phyloP scores from a whole-genome alignment of 331 rosid species.

The Stylosanthes scabra region DNA sequence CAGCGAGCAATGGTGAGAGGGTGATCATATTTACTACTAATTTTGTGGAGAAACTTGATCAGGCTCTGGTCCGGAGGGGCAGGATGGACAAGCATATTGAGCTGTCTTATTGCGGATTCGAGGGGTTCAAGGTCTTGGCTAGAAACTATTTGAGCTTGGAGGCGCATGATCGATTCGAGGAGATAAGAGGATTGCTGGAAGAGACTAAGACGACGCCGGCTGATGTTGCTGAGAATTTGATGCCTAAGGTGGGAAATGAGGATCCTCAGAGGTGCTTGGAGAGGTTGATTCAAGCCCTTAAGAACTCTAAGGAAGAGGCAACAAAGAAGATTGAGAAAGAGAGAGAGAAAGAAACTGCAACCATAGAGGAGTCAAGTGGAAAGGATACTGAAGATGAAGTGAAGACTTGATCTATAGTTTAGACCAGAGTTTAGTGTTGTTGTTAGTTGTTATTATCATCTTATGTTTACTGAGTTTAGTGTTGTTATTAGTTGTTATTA shows the following conservation, averaged over 20 bases:
- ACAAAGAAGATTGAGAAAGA: background rate
- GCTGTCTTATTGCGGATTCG: slow-evolving; percentile 55
- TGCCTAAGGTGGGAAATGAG: slow-evolving; percentile 37
- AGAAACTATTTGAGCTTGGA: slow-evolving; percentile 51
- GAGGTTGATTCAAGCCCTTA: slow-evolving; percentile 35
- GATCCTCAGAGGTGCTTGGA: slow-evolving; percentile 12
- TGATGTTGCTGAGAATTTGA: slow-evolving; percentile 42
- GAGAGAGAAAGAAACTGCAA: background rate
- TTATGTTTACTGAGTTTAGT: no score
- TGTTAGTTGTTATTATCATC: no score
- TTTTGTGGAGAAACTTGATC: slow-evolving; percentile 62
- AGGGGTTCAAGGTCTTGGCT: slow-evolving; percentile 57
- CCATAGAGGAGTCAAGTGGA: background rate
- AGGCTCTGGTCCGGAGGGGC: slow-evolving; percentile 66
- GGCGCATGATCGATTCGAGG: slow-evolving; percentile 11
- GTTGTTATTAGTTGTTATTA: no score
- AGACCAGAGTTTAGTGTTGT: no score
- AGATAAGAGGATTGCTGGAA: slow-evolving; percentile 21
- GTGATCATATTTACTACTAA: slow-evolving; percentile 63
- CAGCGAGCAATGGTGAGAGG: slow-evolving; percentile 63
- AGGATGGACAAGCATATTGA: slow-evolving; percentile 70
- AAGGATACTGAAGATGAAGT: background rate
- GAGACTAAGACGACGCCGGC: slow-evolving; percentile 28
- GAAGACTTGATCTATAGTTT: background rate
- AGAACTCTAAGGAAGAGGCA: slow-evolving; percentile 11